A percentile compares a stretch with the other conserved stretches of the same genome.
Conservation (phyloP, 2,329 filamentous ascomycete species). For the Sporothrix brasiliensis region DNA sequence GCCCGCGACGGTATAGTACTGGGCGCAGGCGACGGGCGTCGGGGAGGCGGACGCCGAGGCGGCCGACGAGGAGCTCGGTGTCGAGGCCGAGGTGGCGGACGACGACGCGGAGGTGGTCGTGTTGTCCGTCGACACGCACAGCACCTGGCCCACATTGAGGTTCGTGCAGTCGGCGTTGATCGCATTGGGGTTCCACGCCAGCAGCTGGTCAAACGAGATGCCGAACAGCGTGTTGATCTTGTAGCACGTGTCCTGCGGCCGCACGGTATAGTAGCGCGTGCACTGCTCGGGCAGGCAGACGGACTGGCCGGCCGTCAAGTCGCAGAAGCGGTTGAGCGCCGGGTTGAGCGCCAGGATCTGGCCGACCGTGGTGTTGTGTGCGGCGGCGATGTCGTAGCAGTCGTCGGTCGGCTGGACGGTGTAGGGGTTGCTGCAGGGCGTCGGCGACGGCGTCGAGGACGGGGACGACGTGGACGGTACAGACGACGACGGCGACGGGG, state of each 20-base stretch:
- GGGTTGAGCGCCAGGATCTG: slow-evolving; percentile 22
- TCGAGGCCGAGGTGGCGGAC: slow-evolving; percentile 1
- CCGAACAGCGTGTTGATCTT: slow-evolving; percentile 1
- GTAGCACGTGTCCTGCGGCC: slow-evolving; percentile 12
- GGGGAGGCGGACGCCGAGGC: not conserved
- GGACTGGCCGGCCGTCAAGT: not conserved
- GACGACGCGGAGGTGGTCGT: not conserved
- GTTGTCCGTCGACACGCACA: slow-evolving; percentile 6
- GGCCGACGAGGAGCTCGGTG: not conserved
- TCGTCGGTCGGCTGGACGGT: slow-evolving; percentile 4
- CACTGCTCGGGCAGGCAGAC: slow-evolving; percentile 1
- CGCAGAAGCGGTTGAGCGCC: not conserved
- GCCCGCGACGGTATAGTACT: not conserved
- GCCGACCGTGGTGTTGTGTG: slow-evolving; percentile 7
- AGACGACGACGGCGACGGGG: not conserved
- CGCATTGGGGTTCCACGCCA: not conserved
- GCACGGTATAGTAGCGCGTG: slow-evolving; percentile 4
- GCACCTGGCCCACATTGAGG: not conserved
- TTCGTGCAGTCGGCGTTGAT: slow-evolving; percentile 20
- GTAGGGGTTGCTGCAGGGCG: slow-evolving; percentile 3
- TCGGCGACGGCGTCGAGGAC: not conserved
- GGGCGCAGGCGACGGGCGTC: not conserved
- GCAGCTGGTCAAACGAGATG: not conserved
- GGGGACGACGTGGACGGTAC: too few species aligned
- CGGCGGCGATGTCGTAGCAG: slow-evolving; percentile 1